Base-by-base conservation (phyloP, 2,329 filamentous ascomycete genomes). In the Lojkania enalia region DNA sequence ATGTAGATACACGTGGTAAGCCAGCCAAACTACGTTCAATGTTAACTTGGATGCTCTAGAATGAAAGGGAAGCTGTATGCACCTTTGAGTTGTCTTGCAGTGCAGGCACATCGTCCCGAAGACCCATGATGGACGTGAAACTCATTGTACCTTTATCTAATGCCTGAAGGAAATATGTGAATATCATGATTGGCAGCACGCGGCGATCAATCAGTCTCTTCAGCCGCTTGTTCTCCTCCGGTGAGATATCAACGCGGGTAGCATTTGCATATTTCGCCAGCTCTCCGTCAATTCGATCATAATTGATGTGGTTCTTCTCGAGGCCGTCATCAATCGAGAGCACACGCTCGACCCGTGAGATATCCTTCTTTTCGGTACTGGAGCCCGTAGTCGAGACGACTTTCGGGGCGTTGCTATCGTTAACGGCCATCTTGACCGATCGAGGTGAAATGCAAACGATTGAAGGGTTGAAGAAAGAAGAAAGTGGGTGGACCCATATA, bases 1-100 rank as follows among this genome's bases (percentile, higher is more conserved):
- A 88, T 83, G 71, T 88, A 89, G 52, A 89, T 86, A 74, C 83
- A 87, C 11, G 84, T 87, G 0, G 83, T 86, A 39, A 90, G 73
- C 86, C 86, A 89, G 19, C 77, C 80, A 63, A 84, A 90, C 70
- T 88, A 42, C 7, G 44, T 18, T 2, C 11, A 15, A 18, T 31
- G 23, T 31, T 12, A 18, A 40, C 3, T 5, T 18, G 5, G 5
- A 9, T 7, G 18, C 14, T 5, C 15, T 5, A 23, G 15, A 19
- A n/a, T n/a, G n/a, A n/a, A n/a, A n/a, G n/a, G n/a, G n/a, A n/a
- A n/a, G n/a, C n/a, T n/a, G 9, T 20, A 53, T 58, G 42, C 44
- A 67, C 63, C 37, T 63, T 59, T 37, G 51, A 39, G 43, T 64
- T 62, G 6, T 57, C 44, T n/a, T 49, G 20, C 27, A 67, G 47